phyloP scores from a whole-genome alignment of 306 rosid species.

The Betula pendula region DNA sequence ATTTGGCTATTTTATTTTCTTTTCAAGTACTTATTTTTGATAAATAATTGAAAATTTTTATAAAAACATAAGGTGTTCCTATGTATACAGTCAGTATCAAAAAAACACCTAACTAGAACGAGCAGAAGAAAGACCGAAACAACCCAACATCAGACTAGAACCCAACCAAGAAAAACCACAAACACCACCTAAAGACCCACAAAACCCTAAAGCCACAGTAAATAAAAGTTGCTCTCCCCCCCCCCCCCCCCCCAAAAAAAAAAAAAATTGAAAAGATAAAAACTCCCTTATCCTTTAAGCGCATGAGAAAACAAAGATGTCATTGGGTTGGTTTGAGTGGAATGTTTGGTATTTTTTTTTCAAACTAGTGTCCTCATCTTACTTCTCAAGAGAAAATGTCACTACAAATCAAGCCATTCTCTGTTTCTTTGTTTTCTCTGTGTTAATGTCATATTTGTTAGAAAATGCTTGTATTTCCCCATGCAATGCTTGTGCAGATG shows the following conservation, averaged over 20 bases:
- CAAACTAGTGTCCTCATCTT: background rate
- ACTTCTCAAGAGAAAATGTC: background rate
- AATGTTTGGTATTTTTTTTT: background rate
- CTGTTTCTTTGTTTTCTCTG: background rate
- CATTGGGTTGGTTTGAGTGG: background rate
- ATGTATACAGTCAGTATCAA: no score
- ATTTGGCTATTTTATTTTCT: background rate
- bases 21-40: background rate
- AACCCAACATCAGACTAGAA: no score
- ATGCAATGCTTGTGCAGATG: conserved; percentile 38
- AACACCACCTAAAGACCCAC: no score
- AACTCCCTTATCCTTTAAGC: no score
- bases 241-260: background rate
- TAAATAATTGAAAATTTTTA: no score
- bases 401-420: background rate
- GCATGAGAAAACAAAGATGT: background rate
- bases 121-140: no score
- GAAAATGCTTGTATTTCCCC: background rate
- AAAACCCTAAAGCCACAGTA: no score
- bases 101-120: no score
- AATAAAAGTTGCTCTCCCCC: background rate
- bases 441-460: background rate
- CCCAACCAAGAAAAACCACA: no score
- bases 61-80: no score
- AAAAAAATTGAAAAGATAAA: no score